Evolutionary conservation across 2,329 filamentous ascomycete species (phyloP).

Genomic region (Ceratocystis lukuohia): DNA sequence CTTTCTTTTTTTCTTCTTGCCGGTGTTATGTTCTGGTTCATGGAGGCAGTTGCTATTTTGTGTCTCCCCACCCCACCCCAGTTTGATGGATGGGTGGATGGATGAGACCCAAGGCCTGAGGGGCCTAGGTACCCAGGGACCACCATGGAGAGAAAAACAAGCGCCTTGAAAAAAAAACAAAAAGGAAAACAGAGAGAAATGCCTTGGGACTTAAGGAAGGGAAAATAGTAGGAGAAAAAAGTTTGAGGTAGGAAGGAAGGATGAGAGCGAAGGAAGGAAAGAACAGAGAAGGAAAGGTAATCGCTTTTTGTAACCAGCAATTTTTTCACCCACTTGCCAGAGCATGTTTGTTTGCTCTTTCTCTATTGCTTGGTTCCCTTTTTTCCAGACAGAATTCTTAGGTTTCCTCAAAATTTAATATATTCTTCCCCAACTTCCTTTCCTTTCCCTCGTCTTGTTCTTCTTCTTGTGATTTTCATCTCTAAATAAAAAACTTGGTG

Average conservation of each 20-base stretch:
- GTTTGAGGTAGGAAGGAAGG: background rate
- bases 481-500: background rate
- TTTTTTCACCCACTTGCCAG: background rate
- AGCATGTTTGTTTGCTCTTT: background rate
- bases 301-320: background rate
- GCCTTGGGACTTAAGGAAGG: too few species aligned
- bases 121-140: background rate
- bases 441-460: background rate
- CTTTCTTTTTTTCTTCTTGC: background rate
- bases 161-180: too few species aligned
- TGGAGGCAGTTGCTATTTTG: background rate
- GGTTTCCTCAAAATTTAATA: background rate
- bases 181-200: too few species aligned
- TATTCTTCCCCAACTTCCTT: background rate
- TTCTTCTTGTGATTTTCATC: background rate
- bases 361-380: background rate
- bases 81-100: background rate
- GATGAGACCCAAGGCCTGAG: too few species aligned
- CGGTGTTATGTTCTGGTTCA: background rate
- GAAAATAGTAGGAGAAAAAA: too few species aligned
- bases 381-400: background rate
- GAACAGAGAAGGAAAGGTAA: background rate
- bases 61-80: background rate
- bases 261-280: background rate
- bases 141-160: background rate